Percentiles rank a stretch among this genome's conserved stretches.
Conservation (phyloP, 2,329 filamentous ascomycete species). For the Colletotrichum higginsianum region DNA sequence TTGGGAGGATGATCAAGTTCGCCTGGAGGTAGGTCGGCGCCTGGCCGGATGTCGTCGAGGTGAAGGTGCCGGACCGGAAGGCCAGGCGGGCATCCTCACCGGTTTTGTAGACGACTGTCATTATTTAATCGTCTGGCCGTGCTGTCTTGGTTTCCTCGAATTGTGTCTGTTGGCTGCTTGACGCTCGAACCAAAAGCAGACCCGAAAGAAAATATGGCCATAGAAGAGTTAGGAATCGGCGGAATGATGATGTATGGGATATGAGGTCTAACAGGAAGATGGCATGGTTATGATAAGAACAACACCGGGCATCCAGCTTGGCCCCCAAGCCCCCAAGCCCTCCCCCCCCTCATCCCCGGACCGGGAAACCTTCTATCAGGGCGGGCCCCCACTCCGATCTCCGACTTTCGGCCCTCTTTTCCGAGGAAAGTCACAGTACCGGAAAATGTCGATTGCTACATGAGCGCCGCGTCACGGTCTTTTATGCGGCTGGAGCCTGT, state of each 20-base stretch:
- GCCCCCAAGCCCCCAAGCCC: no score
- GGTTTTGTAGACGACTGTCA: conserved; percentile 44
- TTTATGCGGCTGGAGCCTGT: neutral
- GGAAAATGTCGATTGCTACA: neutral
- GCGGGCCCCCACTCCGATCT: conserved; percentile 41
- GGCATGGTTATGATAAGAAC: neutral
- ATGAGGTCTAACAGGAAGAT: no score
- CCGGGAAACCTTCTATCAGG: conserved; percentile 8
- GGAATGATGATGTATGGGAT: no score
- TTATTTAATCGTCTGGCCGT: neutral
- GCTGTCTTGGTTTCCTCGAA: no score
- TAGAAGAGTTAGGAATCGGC: no score
- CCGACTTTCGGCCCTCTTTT: conserved; percentile 31
- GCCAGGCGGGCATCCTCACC: conserved; percentile 59
- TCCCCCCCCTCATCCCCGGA: neutral
- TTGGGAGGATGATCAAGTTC: conserved; percentile 73
- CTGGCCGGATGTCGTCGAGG: conserved; percentile 66
- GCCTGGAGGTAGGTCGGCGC: conserved; percentile 72
- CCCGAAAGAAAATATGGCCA: no score
- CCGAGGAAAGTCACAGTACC: conserved; percentile 21
- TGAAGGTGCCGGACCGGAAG: conserved; percentile 57
- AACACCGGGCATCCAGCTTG: neutral
- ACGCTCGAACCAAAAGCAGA: no score
- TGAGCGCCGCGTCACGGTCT: neutral
- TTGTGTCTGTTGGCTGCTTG: no score